These are phyloP conservation scores for Aspergillus funiculosus DNA, from an alignment of 495 filamentous ascomycete species.

Conservation along the genomic window DNA sequence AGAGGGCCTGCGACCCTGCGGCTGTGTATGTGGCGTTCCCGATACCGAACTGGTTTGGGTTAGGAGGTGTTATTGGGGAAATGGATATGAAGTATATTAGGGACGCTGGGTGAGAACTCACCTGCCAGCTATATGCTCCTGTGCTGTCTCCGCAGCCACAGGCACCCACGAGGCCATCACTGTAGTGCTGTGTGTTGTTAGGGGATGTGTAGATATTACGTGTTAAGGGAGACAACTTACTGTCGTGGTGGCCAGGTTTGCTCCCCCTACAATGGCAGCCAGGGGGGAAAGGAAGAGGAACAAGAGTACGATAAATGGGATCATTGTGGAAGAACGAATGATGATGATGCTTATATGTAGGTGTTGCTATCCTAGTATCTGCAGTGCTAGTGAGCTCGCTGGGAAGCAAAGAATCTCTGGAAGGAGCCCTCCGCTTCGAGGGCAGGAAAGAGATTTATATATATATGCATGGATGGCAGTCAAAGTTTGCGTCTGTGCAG, in stretches of 20 bases:
- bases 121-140: constrained; percentile 10
- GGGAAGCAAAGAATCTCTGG: no score
- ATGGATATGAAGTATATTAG: not conserved
- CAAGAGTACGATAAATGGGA: not conserved
- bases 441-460: no score
- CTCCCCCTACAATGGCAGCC: not conserved
- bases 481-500: no score
- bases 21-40: constrained; percentile 1
- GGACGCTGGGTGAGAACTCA: not conserved
- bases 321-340: not conserved
- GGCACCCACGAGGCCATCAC: constrained; percentile 11
- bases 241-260: constrained; percentile 2
- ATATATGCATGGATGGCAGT: no score
- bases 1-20: constrained; percentile 6
- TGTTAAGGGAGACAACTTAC: not conserved
- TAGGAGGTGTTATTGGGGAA: no score
- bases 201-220: not conserved
- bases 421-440: no score
- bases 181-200: constrained; percentile 8
- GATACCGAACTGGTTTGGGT: not conserved
- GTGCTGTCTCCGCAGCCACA: constrained; percentile 6
- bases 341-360: no score
- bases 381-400: no score
- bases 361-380: no score
- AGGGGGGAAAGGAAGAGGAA: not conserved